A percentile compares a stretch with the other conserved stretches of the same genome.
Conservation (phyloP, 1,284 basidiomycete species). For the Pseudozyma thailandica region DNA sequence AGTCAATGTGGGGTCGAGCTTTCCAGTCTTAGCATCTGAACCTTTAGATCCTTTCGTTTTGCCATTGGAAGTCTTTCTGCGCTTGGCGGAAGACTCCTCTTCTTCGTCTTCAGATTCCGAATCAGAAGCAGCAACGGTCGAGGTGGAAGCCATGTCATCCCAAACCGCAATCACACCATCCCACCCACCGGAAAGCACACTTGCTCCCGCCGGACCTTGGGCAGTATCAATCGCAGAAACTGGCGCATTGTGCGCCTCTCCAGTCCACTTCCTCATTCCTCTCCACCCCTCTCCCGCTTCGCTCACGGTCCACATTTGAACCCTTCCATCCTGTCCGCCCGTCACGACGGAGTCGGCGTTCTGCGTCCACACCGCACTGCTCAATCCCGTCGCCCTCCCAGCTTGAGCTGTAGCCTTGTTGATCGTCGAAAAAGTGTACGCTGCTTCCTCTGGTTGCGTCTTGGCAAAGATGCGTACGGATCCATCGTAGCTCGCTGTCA, state of each 20-base stretch:
- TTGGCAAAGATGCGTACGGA: slow-evolving; percentile 59
- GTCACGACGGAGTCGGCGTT: slow-evolving; percentile 72
- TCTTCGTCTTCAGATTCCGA: slow-evolving; percentile 17
- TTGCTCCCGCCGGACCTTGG: slow-evolving; percentile 12
- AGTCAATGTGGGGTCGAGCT: slow-evolving; percentile 24
- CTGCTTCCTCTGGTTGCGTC: slow-evolving; percentile 32
- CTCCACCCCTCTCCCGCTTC: slow-evolving; percentile 25
- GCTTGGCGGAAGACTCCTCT: slow-evolving; percentile 19
- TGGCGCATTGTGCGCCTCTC: slow-evolving; percentile 48
- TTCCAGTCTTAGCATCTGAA: slow-evolving; percentile 6
- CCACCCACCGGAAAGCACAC: slow-evolving; percentile 58
- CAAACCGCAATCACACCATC: slow-evolving; percentile 61
- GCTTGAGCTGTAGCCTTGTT: slow-evolving; percentile 47
- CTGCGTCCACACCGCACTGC: slow-evolving; percentile 75
- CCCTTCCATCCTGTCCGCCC: slow-evolving; percentile 83
- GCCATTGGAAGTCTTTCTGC: slow-evolving; percentile 29
- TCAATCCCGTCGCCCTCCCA: slow-evolving; percentile 72
- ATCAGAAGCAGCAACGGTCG: neutral
- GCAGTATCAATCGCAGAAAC: slow-evolving; percentile 43
- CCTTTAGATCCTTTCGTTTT: slow-evolving; percentile 8
- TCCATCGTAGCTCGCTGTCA: slow-evolving; percentile 68
- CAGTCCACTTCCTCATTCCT: slow-evolving; percentile 25
- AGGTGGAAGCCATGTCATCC: slow-evolving; percentile 34
- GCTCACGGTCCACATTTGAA: slow-evolving; percentile 56
- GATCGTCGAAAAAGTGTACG: slow-evolving; percentile 49